Conservation (phyloP, 2,329 filamentous ascomycete species). For the Monascus ruber region DNA sequence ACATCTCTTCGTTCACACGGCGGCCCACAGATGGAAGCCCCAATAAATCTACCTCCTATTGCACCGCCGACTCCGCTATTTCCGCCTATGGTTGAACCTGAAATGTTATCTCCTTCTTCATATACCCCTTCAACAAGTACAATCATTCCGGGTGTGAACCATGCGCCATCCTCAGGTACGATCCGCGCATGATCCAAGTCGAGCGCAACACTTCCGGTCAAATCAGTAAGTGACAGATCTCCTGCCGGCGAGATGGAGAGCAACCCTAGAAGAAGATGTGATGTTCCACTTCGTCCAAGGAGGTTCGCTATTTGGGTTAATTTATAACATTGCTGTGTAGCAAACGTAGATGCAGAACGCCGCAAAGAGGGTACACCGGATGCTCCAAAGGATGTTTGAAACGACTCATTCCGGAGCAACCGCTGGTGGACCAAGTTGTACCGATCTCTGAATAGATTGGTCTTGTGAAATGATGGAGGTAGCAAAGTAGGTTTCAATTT, state of each 20-base stretch:
- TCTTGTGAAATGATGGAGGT: slow-evolving; percentile 70
- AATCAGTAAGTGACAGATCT: slow-evolving; percentile 68
- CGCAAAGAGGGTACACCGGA: slow-evolving; percentile 44
- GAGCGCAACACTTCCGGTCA: slow-evolving; percentile 76
- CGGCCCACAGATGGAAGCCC: slow-evolving; percentile 81
- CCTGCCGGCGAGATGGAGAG: slow-evolving; percentile 72
- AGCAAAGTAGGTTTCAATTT: slow-evolving; percentile 57
- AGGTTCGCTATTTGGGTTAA: slow-evolving; percentile 74
- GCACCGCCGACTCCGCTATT: slow-evolving; percentile 76
- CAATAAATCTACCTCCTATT: slow-evolving; percentile 84
- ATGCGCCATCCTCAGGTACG: slow-evolving; percentile 75
- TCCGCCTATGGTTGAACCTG: slow-evolving; percentile 59
- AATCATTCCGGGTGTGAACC: slow-evolving; percentile 94
- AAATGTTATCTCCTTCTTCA: slow-evolving; percentile 68
- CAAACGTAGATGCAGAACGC: slow-evolving; percentile 45
- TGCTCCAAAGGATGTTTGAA: slow-evolving; percentile 68
- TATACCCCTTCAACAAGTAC: slow-evolving; percentile 93
- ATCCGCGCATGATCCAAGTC: slow-evolving; percentile 71
- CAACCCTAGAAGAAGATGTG: slow-evolving; percentile 77
- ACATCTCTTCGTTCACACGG: slow-evolving; percentile 74
- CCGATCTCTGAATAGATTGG: slow-evolving; percentile 72
- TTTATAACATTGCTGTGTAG: slow-evolving; percentile 60
- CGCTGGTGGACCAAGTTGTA: slow-evolving; percentile 90
- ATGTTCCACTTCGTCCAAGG: slow-evolving; percentile 67
- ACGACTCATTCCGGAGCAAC: slow-evolving; percentile 82